These are phyloP conservation scores for Fusarium sp. DNA, from an alignment of 2,329 filamentous ascomycete genomes.

Conservation along the genomic window DNA sequence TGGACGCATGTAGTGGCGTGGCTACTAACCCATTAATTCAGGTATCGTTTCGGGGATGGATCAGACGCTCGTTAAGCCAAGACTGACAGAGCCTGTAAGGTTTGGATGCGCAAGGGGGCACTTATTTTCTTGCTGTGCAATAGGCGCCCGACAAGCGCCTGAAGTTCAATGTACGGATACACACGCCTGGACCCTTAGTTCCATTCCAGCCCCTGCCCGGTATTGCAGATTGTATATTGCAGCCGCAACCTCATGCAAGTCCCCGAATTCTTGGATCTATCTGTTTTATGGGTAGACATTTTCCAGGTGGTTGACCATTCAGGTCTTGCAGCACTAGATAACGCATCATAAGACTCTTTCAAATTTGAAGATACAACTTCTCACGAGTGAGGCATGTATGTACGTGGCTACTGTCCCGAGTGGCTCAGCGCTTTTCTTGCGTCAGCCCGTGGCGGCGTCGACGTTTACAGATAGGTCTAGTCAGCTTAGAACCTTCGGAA, in stretches of 20 bases:
- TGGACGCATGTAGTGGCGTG: slow-evolving; percentile 25
- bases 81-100: slow-evolving; percentile 24
- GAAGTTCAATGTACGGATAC: slow-evolving; percentile 11
- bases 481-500: not conserved
- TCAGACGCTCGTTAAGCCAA: slow-evolving; percentile 41
- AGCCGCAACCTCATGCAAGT: slow-evolving; percentile 35
- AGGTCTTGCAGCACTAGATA: not conserved
- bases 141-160: slow-evolving; percentile 43
- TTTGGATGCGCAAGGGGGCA: slow-evolving; percentile 24
- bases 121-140: slow-evolving; percentile 17
- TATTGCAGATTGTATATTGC: slow-evolving; percentile 35
- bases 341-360: not conserved
- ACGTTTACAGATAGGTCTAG: slow-evolving; percentile 26
- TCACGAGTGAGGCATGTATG: slow-evolving; percentile 3
- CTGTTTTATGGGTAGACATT: not conserved
- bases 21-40: slow-evolving; percentile 20
- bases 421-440: slow-evolving; percentile 46
- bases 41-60: slow-evolving; percentile 44
- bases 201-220: slow-evolving; percentile 28
- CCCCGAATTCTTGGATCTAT: slow-evolving; percentile 22
- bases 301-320: not conserved
- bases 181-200: slow-evolving; percentile 13
- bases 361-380: not conserved
- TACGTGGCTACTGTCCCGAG: slow-evolving; percentile 19
- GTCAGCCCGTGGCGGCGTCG: slow-evolving; percentile 46